phyloP scores from a whole-genome alignment of 2,329 filamentous ascomycete species.

The Diaporthe sp. region DNA sequence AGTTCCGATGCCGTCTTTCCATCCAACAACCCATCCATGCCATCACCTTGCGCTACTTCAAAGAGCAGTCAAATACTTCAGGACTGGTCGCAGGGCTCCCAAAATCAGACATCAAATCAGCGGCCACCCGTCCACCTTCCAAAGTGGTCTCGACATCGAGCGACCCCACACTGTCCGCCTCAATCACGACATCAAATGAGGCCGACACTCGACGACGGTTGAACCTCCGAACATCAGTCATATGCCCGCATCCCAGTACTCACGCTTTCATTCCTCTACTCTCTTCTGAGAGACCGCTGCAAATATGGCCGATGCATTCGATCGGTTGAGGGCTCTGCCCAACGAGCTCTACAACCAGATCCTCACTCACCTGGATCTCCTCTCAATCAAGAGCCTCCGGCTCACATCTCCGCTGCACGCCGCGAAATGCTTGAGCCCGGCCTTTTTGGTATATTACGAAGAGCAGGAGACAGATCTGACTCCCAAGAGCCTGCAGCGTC shows the following conservation, averaged over 20 bases:
- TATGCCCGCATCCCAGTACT: not conserved
- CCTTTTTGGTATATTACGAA: slow-evolving; percentile 5
- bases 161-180: not conserved
- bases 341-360: slow-evolving; percentile 20
- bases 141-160: not conserved
- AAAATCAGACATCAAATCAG: not conserved
- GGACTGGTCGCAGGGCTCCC: not conserved
- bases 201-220: not conserved
- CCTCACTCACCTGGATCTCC: not conserved
- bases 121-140: not conserved
- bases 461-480: slow-evolving; percentile 27
- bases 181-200: not conserved
- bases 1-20: not conserved
- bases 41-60: not conserved
- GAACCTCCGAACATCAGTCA: not conserved
- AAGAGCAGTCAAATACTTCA: too few species aligned
- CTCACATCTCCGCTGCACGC: slow-evolving; percentile 15
- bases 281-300: not conserved
- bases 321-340: slow-evolving; percentile 1
- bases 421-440: slow-evolving; percentile 11
- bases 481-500: not conserved
- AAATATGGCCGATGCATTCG: not conserved
- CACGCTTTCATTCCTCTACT: too few species aligned
- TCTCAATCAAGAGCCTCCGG: slow-evolving; percentile 5
- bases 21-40: not conserved